Evolutionary conservation across 441 rosid genomes (phyloP), one percentile per base, ranked within the genome.

Genomic region (Populus tomentosa): DNA sequence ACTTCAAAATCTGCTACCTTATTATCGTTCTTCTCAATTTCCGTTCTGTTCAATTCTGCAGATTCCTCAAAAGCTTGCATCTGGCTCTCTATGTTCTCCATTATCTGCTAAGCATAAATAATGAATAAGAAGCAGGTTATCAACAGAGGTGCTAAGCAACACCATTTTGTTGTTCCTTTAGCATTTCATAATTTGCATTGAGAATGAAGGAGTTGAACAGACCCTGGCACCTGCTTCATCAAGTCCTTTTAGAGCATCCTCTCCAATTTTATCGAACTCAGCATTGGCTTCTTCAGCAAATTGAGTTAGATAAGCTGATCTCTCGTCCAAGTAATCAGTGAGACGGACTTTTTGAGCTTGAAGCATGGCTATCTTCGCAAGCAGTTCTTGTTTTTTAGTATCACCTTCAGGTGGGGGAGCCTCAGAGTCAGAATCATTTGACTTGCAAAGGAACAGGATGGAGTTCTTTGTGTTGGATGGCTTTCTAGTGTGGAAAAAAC

Each of bases 1-100:
- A 82, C 94, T 82, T 96, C 94, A 53, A 94, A 94, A 5, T 90
- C 86, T 33, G 88, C 89, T 68, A 96, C 74, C 71, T 87, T 89
- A 75, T 74, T 80, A 32, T 95, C 98, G 28, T 77, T 89, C 82
- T 85, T 80, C 84, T 89, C 94, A 64, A 88, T 92, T 86, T 94
- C 94, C 69, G 69, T 63, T 76, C 78, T 87, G 84, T 87, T 90
- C 75, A 89, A 46, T 68, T 90, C 90, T 9, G 89, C 88, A 77
- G 98, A 90, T 85, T 94, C 96, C 79, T 92, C 93, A 71, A 92
- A 92, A 63, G 94, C 94, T 84, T 89, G 97, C 97, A 94, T 96
- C 81, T 85, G 83, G 81, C 86, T 89, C 82, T 94, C 98, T 30
- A 96, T 89, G 38, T 88, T 90, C 92, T 87, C 93, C 90, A 89